A percentile compares a stretch with the other conserved stretches of the same genome.
These are phyloP conservation scores for Xylaria hypoxylon DNA, from an alignment of 2,329 filamentous ascomycete genomes.

Conservation along the genomic window DNA sequence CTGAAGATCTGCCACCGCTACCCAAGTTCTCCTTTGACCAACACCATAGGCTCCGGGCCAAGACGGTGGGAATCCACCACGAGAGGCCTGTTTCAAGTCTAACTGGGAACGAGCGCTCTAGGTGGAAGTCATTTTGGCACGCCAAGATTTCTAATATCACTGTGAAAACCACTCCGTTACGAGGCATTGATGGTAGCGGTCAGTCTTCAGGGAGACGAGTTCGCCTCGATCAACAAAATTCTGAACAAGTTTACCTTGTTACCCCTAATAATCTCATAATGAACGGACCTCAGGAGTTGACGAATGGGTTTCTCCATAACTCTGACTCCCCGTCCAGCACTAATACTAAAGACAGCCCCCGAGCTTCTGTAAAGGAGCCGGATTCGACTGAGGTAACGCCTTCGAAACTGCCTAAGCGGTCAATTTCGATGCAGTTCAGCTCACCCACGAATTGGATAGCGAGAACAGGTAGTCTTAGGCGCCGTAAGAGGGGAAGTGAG, in stretches of 20 bases:
- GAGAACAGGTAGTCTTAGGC: constrained; percentile 67
- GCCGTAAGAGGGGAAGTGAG: constrained; percentile 63
- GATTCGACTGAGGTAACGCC: constrained; percentile 55
- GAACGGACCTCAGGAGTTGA: constrained; percentile 7
- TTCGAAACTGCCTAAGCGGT: constrained; percentile 61
- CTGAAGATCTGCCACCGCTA: constrained; percentile 43
- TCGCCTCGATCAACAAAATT: constrained; percentile 50
- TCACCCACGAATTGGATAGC: constrained; percentile 68
- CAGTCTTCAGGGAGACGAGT: constrained; percentile 48
- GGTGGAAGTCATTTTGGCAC: constrained; percentile 71
- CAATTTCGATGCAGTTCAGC: constrained; percentile 70
- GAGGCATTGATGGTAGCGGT: constrained; percentile 47
- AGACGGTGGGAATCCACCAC: constrained; percentile 43
- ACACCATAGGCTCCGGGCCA: constrained; percentile 51
- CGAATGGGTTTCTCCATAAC: constrained; percentile 18
- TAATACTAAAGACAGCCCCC: constrained; percentile 44
- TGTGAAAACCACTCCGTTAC: constrained; percentile 43
- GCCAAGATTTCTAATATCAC: constrained; percentile 50
- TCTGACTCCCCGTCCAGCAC: constrained; percentile 16
- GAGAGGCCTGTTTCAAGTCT: constrained; percentile 33
- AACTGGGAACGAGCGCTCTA: constrained; percentile 40
- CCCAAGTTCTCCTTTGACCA: constrained; percentile 51
- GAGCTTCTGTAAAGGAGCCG: constrained; percentile 42
- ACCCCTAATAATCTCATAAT: constrained; percentile 48
- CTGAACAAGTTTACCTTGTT: constrained; percentile 55